Conservation (phyloP, 73 alveolate genomes). For the Symbiodinium pilosum region DNA sequence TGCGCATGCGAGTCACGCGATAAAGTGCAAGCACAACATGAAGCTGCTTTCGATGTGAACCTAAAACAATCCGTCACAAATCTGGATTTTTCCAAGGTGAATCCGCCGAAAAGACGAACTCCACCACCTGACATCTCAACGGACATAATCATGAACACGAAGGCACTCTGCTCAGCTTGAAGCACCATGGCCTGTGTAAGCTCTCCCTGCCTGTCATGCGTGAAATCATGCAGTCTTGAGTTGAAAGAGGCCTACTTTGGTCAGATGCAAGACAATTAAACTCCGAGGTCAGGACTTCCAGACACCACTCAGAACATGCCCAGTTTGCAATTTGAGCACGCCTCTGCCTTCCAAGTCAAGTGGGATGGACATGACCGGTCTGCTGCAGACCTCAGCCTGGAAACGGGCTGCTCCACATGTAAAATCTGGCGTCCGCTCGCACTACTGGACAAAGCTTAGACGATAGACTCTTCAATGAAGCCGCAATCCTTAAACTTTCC, state of each 20-base stretch:
- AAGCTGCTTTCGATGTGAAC: background rate
- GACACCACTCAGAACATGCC: slow-evolving; percentile 83
- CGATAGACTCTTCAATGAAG: too few relatives aligned
- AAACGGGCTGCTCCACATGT: too few relatives aligned
- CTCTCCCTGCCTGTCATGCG: slow-evolving; percentile 95
- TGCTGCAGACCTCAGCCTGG: too few relatives aligned
- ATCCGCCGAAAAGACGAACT: slow-evolving; percentile 86
- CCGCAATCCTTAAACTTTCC: too few relatives aligned
- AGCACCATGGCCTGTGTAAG: slow-evolving; percentile 53
- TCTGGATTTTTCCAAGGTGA: slow-evolving; percentile 95
- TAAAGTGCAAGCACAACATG: background rate
- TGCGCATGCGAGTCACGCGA: background rate
- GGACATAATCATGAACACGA: background rate
- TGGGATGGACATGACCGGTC: too few relatives aligned
- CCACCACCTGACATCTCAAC: slow-evolving; percentile 50
- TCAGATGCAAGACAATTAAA: too few relatives aligned
- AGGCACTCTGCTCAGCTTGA: background rate
- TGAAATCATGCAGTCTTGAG: too few relatives aligned
- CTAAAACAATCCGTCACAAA: too few relatives aligned
- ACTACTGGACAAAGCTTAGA: too few relatives aligned
- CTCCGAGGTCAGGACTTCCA: slow-evolving; percentile 72
- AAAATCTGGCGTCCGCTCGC: too few relatives aligned
- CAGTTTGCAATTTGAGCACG: slow-evolving; percentile 68
- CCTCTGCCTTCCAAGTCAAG: slow-evolving; percentile 54
- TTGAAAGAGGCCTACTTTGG: too few relatives aligned